Base-by-base conservation (phyloP, 805 yeast genomes). In the Cyberlindnera sargentensis region DNA sequence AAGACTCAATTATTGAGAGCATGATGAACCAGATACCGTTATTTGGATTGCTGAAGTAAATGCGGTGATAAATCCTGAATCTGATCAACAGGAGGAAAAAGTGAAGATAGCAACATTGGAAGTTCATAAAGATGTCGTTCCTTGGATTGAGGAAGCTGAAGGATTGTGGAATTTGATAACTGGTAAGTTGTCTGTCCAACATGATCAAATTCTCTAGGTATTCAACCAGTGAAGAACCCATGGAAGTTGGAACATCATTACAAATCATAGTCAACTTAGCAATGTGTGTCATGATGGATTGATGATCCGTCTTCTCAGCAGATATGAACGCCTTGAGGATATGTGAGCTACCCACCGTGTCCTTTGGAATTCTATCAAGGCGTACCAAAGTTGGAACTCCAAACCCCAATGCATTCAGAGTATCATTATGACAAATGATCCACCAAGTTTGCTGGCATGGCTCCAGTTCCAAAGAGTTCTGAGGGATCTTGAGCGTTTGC, bases 271-370 rank as follows among this genome's bases (percentile, higher is more conserved):
- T 53, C 6, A 55, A 29, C 23, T 45, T 49, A 9, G 55, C 55
- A 35, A 55, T 36, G 31, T 51, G 51, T 3, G 57, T 52, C 8
- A 49, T 33, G 4, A 48, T 37, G 3, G 57, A 41, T 15, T 54
- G 47, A 31, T 47, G 51, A 8, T 42, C 45, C 4, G 46, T 47
- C 15, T 42, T 42, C 28, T 54, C 56, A 3, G 55, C 58, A 23
- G 54, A 47, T 20, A 54, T 49, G 42, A 54, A 54, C 1, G 56
- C 58, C 39, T 54, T 54, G 7, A 54, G 36, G 25, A 48, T 47
- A 36, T 49, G 53, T 1, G 58, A 50, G 30, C 37, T 42, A 5
- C 50, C 50, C 11, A 37, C 27, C 24, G 42, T 38, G 6, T 40
- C 40, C 9, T 41, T 46, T 3, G 50, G 46, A 0, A 47, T 25